phyloP scores from a whole-genome alignment of 2,329 filamentous ascomycete species.

The Hymenoscyphus albidus region DNA sequence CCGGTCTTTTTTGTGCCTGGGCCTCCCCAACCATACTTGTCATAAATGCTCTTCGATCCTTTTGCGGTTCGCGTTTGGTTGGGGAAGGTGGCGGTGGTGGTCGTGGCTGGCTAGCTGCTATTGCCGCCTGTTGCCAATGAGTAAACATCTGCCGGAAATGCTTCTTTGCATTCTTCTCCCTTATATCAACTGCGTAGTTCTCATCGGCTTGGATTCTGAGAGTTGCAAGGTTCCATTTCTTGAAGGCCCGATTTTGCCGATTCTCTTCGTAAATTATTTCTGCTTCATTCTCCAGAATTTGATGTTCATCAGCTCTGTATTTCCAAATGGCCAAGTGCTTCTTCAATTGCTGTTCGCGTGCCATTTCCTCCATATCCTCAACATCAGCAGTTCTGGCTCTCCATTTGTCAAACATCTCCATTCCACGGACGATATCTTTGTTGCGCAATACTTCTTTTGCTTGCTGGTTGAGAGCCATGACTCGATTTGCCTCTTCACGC shows the following conservation, averaged over 20 bases:
- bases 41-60: background rate
- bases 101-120: conserved; percentile 14
- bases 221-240: conserved; percentile 32
- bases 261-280: conserved; percentile 30
- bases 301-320: conserved; percentile 22
- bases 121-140: conserved; percentile 31
- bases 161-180: conserved; percentile 33
- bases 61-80: background rate
- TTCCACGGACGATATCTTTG: conserved; percentile 27
- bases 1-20: too few relatives aligned
- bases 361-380: conserved; percentile 27
- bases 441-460: conserved; percentile 27
- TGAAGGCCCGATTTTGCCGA: conserved; percentile 26
- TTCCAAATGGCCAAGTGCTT: conserved; percentile 30
- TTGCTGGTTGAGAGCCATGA: conserved; percentile 31
- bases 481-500: conserved; percentile 23
- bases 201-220: conserved; percentile 29
- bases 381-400: conserved; percentile 29
- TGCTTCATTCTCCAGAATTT: conserved; percentile 30
- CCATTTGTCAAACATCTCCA: conserved; percentile 34
- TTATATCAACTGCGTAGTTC: conserved; percentile 30
- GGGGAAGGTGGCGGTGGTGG: background rate
- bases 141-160: conserved; percentile 34
- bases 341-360: conserved; percentile 22
- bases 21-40: too few relatives aligned